Percentiles rank a stretch among this genome's conserved stretches.
phyloP scores from a whole-genome alignment of 1,284 basidiomycete genomes.

The Ceratobasidium sp. region DNA sequence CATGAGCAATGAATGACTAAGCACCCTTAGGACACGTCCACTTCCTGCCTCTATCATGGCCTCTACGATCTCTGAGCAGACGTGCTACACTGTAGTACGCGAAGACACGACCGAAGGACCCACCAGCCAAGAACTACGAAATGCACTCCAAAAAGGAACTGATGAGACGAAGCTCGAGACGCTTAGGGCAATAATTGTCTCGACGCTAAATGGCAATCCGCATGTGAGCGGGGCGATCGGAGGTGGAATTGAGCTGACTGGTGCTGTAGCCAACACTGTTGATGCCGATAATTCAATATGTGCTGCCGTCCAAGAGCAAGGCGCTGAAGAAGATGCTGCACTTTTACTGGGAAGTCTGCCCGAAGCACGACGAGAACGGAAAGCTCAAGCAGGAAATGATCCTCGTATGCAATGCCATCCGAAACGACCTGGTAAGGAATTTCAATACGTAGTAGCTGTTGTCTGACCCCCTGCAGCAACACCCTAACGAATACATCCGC shows the following conservation, averaged over 20 bases:
- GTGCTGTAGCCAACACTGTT: conserved; percentile 11
- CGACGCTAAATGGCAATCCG: conserved; percentile 94
- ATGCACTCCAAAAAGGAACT: conserved; percentile 91
- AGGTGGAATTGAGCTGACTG: conserved; percentile 6
- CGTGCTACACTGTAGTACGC: conserved; percentile 85
- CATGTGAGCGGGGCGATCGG: conserved; percentile 51
- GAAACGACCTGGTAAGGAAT: conserved; percentile 86
- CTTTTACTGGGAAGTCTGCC: conserved; percentile 99
- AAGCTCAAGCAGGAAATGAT: conserved; percentile 99
- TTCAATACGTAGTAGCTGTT: not conserved
- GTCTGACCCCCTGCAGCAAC: conserved; percentile 69
- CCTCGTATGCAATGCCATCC: conserved; percentile 96
- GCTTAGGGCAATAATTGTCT: conserved; percentile 92
- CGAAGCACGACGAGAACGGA: conserved; percentile 96
- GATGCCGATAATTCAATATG: conserved; percentile 85
- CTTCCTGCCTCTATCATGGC: not conserved
- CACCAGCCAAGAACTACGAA: conserved; percentile 83
- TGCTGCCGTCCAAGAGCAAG: conserved; percentile 94
- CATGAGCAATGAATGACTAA: too few species aligned
- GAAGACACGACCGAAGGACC: conserved; percentile 79
- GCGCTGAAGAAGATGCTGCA: conserved; percentile 98
- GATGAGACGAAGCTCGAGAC: conserved; percentile 98
- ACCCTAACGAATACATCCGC: conserved; percentile 99
- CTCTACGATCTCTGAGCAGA: conserved; percentile 28
- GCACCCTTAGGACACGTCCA: conserved; percentile 31